Evolutionary conservation across 257 asterid genomes (phyloP), one percentile per base, ranked within the genome.

Genomic region (Solanum etuberosum): DNA sequence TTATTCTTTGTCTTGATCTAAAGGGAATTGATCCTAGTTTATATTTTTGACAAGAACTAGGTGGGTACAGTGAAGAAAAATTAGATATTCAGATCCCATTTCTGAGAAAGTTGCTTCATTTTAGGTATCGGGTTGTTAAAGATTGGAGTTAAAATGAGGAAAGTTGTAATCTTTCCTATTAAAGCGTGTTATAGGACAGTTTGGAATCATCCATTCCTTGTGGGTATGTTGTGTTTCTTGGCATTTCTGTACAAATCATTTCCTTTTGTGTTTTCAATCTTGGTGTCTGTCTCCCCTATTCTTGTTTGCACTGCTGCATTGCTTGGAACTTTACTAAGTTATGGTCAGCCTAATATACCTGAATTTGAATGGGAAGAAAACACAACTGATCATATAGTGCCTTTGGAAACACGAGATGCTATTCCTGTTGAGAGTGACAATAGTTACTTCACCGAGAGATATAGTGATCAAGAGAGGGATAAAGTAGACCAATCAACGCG

Each of bases 301-400:
- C 91, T 97, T 88, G 90, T 94, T 63, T 97, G 98, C 91, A 97
- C 99, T 91, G 96, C 98, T 86, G 87, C 92, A 89, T 91, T 97
- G 93, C 98, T 97, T 71, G 99, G 98, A 16, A 92, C 94, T 81
- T 93, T 97, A 59, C 89, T 97, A 86, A 95, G 98, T 92, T 95
- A 92, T 83, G 98, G 98, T 89, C 94, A 95, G 48, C 94, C 93
- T 2, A 92, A 92, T 87, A 63, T 93, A 87, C 97, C 99, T 10
- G 94, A 94, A 72, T 92, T 93, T n/a, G 97, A 93, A 83, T 85
- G 86, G 68, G 96, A 92, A 77, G 88, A 86, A 42, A 96, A 92
- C 87, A 87, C 54, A 63, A 89, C 83, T 51, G 87, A 89, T 1
- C 93, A 83, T 40, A 35, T 88, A 82, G 91, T 71, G 32, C 92